Base-by-base conservation (phyloP, 345 rosid species). In the Gossypium bickii region DNA sequence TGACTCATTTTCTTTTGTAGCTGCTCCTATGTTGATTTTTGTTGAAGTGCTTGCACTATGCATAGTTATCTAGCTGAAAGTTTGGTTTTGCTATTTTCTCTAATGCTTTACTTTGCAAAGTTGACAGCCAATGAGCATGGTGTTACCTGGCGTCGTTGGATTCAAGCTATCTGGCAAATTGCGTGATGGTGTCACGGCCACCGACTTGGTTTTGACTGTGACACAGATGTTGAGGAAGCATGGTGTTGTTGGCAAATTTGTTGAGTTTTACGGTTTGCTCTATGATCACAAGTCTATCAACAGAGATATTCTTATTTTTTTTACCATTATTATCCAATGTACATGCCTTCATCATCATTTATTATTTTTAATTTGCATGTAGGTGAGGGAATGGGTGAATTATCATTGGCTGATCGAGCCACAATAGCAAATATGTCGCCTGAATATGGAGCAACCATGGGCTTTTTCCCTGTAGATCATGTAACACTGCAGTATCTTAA, bases 391-490 rank as follows among this genome's bases (percentile, higher is more conserved):
- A 87, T 92, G 93, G 86, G 88, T 53, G 77, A 85, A 79, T 86
- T 92, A n/a, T 89, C 98, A 72, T 80, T 93, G 59, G 96, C 97
- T 62, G 98, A 93, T 73, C 83, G 98, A 71, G 97, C 97, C 58
- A 93, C 96, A 15, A 90, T 93, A 78, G 94, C 98, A 27, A 92
- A 93, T 76, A 92, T 93, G 98, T 93, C 96, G 63, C 98, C 98
- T 6, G 97, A 92, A 82, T 93, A 93, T 83, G 98, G 97, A 71
- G 96, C 98, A 77, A 93, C 97, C 25, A 92, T 93, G 98, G 98
- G 97, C 17, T 93, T 93, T 87, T 93, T 93, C 83, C 98, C 93
- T 58, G 94, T 93, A 64, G 98, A 93, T 75, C 91, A 89, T 85
- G 96, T 89, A 75, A 93, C 98, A 0, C 68, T 93, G 77, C 87